Evolutionary conservation across 2,329 filamentous ascomycete genomes (phyloP).

Genomic region (Whalleya microplaca): DNA sequence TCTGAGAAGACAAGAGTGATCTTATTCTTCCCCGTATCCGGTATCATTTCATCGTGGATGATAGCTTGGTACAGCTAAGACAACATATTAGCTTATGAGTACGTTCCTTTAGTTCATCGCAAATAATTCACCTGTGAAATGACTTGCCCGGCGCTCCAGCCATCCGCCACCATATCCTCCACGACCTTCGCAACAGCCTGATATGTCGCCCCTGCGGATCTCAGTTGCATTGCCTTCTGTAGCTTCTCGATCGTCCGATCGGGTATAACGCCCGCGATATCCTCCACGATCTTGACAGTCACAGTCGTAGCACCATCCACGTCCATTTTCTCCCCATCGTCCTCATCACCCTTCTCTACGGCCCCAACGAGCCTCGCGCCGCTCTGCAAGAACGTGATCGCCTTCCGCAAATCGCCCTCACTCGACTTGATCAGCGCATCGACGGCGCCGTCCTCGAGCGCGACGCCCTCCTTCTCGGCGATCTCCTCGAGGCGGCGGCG

Average conservation of each 20-base stretch:
- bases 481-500: slow-evolving; percentile 80
- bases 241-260: slow-evolving; percentile 71
- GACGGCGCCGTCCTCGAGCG: slow-evolving; percentile 75
- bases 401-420: slow-evolving; percentile 93
- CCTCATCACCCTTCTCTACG: slow-evolving; percentile 48
- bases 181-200: slow-evolving; percentile 76
- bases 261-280: slow-evolving; percentile 95
- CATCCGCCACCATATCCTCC: slow-evolving; percentile 90
- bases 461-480: slow-evolving; percentile 76
- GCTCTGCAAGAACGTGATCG: slow-evolving; percentile 94
- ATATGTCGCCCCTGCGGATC: slow-evolving; percentile 67
- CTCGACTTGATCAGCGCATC: slow-evolving; percentile 85
- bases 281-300: slow-evolving; percentile 81
- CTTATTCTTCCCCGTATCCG: slow-evolving; percentile 85
- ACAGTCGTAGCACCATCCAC: slow-evolving; percentile 68
- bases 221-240: slow-evolving; percentile 75
- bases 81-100: slow-evolving; percentile 13
- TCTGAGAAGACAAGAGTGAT: slow-evolving; percentile 91
- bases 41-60: slow-evolving; percentile 81
- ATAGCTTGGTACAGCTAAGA: slow-evolving; percentile 77
- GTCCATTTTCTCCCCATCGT: slow-evolving; percentile 58
- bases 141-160: slow-evolving; percentile 93
- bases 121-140: slow-evolving; percentile 68
- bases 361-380: slow-evolving; percentile 87
- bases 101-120: slow-evolving; percentile 7